phyloP scores from a whole-genome alignment of 2,329 filamentous ascomycete genomes.

The Neurospora sp. region DNA sequence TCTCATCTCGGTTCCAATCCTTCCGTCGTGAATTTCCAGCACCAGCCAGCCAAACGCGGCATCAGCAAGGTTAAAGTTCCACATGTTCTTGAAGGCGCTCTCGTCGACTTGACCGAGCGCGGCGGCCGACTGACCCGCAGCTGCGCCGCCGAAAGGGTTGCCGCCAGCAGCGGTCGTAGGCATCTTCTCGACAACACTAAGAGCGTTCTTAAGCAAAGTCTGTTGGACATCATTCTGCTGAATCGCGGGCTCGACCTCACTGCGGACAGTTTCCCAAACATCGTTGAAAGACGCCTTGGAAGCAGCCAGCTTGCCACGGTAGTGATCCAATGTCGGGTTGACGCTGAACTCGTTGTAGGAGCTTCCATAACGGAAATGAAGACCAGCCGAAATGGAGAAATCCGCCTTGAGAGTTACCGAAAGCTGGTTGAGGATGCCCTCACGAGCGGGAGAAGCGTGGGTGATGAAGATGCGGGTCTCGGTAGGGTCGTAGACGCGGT shows the following conservation, averaged over 20 bases:
- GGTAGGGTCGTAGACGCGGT: slow-evolving; percentile 95
- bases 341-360: slow-evolving; percentile 99
- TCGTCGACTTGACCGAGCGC: slow-evolving; percentile 87
- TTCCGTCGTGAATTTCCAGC: slow-evolving; percentile 86
- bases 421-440: slow-evolving; percentile 94
- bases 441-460: slow-evolving; percentile 89
- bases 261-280: slow-evolving; percentile 97
- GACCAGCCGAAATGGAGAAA: slow-evolving; percentile 92
- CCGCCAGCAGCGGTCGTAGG: slow-evolving; percentile 88
- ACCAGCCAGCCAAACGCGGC: slow-evolving; percentile 95
- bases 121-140: slow-evolving; percentile 49
- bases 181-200: slow-evolving; percentile 97
- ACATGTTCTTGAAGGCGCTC: slow-evolving; percentile 99
- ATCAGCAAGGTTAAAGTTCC: slow-evolving; percentile 98
- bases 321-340: slow-evolving; percentile 95
- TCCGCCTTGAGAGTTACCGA: slow-evolving; percentile 96
- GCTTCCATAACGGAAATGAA: slow-evolving; percentile 97
- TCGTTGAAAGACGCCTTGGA: slow-evolving; percentile 99
- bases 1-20: slow-evolving; percentile 97
- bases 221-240: slow-evolving; percentile 90
- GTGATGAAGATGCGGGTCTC: slow-evolving; percentile 96
- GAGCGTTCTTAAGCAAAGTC: slow-evolving; percentile 79
- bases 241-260: slow-evolving; percentile 90
- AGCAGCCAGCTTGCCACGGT: slow-evolving; percentile 93
- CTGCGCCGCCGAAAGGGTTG: slow-evolving; percentile 88